A percentile compares a stretch with the other conserved stretches of the same genome.
These are phyloP conservation scores for Phytophthora meadii DNA, from an alignment of 352 stramenopile genomes.

Conservation along the genomic window DNA sequence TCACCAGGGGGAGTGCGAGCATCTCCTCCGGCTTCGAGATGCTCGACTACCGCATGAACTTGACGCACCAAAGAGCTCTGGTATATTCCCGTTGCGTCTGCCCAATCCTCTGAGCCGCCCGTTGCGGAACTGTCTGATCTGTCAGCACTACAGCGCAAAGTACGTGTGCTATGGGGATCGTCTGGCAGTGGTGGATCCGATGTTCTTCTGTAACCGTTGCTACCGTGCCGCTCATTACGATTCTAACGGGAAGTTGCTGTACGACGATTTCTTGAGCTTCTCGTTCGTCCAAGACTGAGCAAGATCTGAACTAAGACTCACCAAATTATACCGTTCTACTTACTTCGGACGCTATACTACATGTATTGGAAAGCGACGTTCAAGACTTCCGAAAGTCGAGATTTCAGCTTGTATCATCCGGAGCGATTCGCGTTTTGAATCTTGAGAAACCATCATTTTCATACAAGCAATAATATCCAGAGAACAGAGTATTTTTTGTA, in stretches of 20 bases:
- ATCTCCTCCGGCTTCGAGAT: conserved; percentile 71
- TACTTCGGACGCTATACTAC: not conserved
- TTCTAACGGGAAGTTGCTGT: conserved; percentile 56
- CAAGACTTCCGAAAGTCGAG: no score
- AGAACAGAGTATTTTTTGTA: no score
- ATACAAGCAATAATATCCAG: no score
- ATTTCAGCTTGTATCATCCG: no score
- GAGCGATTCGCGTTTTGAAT: no score
- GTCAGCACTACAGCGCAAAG: conserved; percentile 79
- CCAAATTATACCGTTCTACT: conserved; percentile 22
- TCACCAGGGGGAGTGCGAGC: conserved; percentile 82
- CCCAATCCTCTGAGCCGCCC: conserved; percentile 54
- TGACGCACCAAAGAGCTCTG: conserved; percentile 41
- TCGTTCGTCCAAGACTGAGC: conserved; percentile 71
- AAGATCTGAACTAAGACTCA: conserved; percentile 10
- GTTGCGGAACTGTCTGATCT: conserved; percentile 78
- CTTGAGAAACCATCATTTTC: no score
- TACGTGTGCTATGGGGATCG: conserved; percentile 81
- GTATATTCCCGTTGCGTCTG: conserved; percentile 67
- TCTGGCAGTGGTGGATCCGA: conserved; percentile 68
- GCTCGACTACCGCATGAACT: conserved; percentile 62
- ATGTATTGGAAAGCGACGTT: no score
- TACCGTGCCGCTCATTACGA: conserved; percentile 76
- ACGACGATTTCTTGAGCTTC: conserved; percentile 77
- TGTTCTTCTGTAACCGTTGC: conserved; percentile 84